Evolutionary conservation across 2,329 filamentous ascomycete species (phyloP).

Genomic region (Pestalotiopsis sp.): DNA sequence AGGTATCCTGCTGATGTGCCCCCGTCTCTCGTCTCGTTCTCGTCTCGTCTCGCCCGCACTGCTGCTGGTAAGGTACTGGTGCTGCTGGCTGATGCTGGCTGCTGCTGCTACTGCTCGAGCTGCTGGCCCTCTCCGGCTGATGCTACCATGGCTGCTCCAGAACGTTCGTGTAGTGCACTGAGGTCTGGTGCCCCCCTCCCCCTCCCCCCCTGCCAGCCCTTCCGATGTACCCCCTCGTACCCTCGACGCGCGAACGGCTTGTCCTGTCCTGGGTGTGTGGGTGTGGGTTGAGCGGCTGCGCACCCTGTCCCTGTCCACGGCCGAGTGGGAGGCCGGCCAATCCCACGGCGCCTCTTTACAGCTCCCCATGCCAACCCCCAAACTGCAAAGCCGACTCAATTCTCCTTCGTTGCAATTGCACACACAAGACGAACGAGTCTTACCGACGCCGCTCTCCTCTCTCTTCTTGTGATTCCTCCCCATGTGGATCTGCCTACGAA

Average conservation of each 20-base stretch:
- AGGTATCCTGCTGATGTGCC: constrained; percentile 1
- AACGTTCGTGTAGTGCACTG: not conserved
- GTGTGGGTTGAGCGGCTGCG: not conserved
- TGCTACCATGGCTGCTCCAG: not conserved
- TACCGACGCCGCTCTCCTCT: constrained; percentile 2
- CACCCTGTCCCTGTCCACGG: constrained; percentile 9
- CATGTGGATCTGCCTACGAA: constrained; percentile 1
- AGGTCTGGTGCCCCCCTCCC: not conserved
- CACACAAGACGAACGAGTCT: not conserved
- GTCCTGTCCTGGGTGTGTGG: not conserved
- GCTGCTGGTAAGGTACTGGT: not conserved
- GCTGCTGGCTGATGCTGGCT: not conserved
- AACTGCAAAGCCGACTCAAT: not conserved
- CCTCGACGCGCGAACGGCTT: constrained; percentile 4
- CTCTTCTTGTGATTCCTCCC: not conserved
- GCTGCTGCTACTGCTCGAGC: not conserved
- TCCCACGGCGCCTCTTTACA: constrained; percentile 9
- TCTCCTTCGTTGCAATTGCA: constrained; percentile 5
- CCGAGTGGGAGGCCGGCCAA: constrained; percentile 14
- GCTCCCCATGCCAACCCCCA: not conserved
- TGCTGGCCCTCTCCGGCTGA: too few relatives aligned
- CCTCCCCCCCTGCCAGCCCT: not conserved
- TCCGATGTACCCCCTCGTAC: not conserved
- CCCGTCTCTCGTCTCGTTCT: not conserved
- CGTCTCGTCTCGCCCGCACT: not conserved